phyloP scores from a whole-genome alignment of 1,284 basidiomycete species.

The Rhodotorula sp. region DNA sequence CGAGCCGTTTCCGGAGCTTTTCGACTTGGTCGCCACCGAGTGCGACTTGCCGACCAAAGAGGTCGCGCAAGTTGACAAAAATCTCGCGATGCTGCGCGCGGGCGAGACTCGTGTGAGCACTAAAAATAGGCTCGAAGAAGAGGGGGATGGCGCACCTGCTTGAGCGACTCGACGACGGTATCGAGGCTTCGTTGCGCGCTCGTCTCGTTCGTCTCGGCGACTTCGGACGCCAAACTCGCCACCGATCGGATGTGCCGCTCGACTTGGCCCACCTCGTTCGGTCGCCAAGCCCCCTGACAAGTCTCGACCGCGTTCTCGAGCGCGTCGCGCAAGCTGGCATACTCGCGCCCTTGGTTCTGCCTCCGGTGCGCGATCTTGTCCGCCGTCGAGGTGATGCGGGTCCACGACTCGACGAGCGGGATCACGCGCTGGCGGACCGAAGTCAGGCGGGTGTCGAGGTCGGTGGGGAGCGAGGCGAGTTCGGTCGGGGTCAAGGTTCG shows the following conservation, averaged over 20 bases:
- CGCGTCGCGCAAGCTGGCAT: slow-evolving; percentile 14
- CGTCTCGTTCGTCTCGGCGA: slow-evolving; percentile 9
- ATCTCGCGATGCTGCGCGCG: slow-evolving; percentile 75
- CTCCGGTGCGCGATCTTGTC: slow-evolving; percentile 82
- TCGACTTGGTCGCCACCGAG: slow-evolving; percentile 82
- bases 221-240: slow-evolving; percentile 4
- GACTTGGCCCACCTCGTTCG: slow-evolving; percentile 15
- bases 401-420: slow-evolving; percentile 82
- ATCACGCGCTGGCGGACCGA: slow-evolving; percentile 65
- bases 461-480: slow-evolving; percentile 87
- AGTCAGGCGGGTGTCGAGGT: slow-evolving; percentile 83
- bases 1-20: slow-evolving; percentile 77
- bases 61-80: slow-evolving; percentile 76
- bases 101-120: slow-evolving; percentile 35
- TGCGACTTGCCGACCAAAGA: slow-evolving; percentile 77
- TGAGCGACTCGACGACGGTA: slow-evolving; percentile 60
- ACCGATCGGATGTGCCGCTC: slow-evolving; percentile 24
- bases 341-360: slow-evolving; percentile 35
- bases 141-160: slow-evolving; percentile 59
- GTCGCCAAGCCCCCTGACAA: slow-evolving; percentile 14
- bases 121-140: slow-evolving; percentile 20
- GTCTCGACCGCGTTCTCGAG: slow-evolving; percentile 23
- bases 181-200: slow-evolving; percentile 35
- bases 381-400: slow-evolving; percentile 76
- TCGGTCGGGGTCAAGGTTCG: slow-evolving; percentile 78